Evolutionary conservation across 1,139 yeast species (phyloP).

Genomic region (Yamadazyma diddensiae): DNA sequence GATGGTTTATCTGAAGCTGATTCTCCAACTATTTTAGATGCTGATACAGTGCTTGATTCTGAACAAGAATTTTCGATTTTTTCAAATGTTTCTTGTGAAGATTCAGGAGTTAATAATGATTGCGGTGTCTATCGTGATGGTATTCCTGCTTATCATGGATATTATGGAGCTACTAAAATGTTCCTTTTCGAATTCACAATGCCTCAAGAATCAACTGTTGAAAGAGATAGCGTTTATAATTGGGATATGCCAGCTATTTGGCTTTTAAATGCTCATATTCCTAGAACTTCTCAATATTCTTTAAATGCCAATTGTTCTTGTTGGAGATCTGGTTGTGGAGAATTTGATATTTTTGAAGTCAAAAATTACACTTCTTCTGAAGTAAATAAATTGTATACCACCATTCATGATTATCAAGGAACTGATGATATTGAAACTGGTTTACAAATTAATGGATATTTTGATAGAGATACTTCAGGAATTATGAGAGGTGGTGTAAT

Average conservation of each 20-base stretch:
- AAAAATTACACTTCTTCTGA: conserved; percentile 40
- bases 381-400: conserved; percentile 53
- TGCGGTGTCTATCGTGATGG: conserved; percentile 88
- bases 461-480: conserved; percentile 47
- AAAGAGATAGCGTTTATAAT: conserved; percentile 27
- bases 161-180: conserved; percentile 73
- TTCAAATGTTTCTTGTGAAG: conserved; percentile 61
- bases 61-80: conserved; percentile 78
- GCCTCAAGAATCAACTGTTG: conserved; percentile 65
- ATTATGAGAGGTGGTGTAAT: conserved; percentile 70
- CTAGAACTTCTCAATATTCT: conserved; percentile 84
- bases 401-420: conserved; percentile 75
- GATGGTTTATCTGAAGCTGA: conserved; percentile 71
- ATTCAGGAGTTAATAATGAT: conserved; percentile 45
- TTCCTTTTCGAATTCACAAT: conserved; percentile 87
- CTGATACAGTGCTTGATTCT: conserved; percentile 59
- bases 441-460: conserved; percentile 54
- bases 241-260: conserved; percentile 96
- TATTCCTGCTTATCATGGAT: conserved; percentile 92
- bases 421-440: conserved; percentile 59
- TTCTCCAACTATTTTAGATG: conserved; percentile 57
- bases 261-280: conserved; percentile 91
- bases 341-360: conserved; percentile 83
- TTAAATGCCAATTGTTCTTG: conserved; percentile 76
- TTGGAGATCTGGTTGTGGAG: conserved; percentile 98